Evolutionary conservation across 768 basidiomycete species (phyloP), one percentile per base, ranked within the genome.

Genomic region (Pisolithus tinctorius): DNA sequence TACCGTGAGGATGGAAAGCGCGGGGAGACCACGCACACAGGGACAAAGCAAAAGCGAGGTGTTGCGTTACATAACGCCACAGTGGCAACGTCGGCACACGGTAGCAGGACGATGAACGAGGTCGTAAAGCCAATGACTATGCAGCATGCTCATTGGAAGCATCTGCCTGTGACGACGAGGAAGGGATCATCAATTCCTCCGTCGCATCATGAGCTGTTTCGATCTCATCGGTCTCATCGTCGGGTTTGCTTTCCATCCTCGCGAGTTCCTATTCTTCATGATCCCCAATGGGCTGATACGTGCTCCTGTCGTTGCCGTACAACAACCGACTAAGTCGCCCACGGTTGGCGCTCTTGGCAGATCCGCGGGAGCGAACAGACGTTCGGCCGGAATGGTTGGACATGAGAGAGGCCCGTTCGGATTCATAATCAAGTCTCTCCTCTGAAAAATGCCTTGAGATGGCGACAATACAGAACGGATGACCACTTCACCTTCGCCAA

Each of bases 401-500:
- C 56, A 81, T 69, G 6, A 85, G 72, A 4, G 82, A 85, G 16
- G 79, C 75, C 26, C 77, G 73, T 59, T 80, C 77, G 5, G 83
- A 83, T 52, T 82, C 82, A 52, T 88, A 81, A 56, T 88, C 85
- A 25, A 81, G 62, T 49, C 74, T 71, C 64, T 82, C 84, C 64
- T 86, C 80, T 59, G 72, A 65, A 27, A 44, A 47, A 31, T 16
- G n/a, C 41, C 59, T 37, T 55, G 43, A 34, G 45, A 6, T n/a
- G 31, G 20, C 7, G 66, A 64, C 68, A 13, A 49, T 17, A 13
- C 13, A 17, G n/a, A 17, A 13, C 42, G 16, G 37, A 29, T 11
- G 42, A 39, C n/a, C 13, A 8, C 30, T 40, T 47, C 25, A 84
- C 86, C 87, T 82, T 93, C 90, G 42, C 90, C 86, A 67, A 94